Evolutionary conservation across 148 eudicot genomes (phyloP).

Genomic region (Arbutus unedo): DNA sequence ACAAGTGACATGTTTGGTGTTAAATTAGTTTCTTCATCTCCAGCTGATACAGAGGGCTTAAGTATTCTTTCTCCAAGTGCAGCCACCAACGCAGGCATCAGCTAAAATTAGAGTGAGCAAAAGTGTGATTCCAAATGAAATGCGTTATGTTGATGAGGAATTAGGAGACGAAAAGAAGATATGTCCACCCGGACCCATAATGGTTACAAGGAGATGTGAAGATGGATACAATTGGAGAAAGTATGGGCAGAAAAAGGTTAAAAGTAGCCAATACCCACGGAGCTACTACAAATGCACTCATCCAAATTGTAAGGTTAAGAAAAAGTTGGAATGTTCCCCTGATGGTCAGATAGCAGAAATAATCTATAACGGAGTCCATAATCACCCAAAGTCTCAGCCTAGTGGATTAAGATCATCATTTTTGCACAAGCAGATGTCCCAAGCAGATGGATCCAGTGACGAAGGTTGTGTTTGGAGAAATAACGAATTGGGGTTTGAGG

Average conservation of each 20-base stretch:
- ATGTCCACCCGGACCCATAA: conserved; percentile 17
- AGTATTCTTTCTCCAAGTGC: background rate
- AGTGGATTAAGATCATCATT: conserved; percentile 26
- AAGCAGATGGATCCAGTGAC: conserved; percentile 25
- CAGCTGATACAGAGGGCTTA: background rate
- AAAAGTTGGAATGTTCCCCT: conserved; percentile 63
- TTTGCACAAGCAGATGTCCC: conserved; percentile 24
- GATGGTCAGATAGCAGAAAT: conserved; percentile 79
- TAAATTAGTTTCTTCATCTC: background rate
- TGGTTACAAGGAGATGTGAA: conserved; percentile 40
- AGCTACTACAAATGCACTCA: conserved; percentile 81
- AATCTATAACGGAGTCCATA: conserved; percentile 61
- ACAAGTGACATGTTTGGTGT: background rate
- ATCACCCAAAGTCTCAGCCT: conserved; percentile 61
- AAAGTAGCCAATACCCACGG: conserved; percentile 79
- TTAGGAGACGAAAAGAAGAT: conserved; percentile 29
- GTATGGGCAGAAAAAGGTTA: conserved; percentile 86
- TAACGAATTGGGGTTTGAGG: conserved; percentile 23
- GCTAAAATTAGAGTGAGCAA: background rate
- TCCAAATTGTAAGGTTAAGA: conserved; percentile 59
- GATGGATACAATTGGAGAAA: conserved; percentile 90
- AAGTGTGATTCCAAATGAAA: background rate
- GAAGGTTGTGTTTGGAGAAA: conserved; percentile 32
- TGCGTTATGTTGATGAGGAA: too few relatives aligned
- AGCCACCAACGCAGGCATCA: background rate